Conservation (phyloP, 805 yeast species). For the Ogataea nakhonphanomensis region DNA sequence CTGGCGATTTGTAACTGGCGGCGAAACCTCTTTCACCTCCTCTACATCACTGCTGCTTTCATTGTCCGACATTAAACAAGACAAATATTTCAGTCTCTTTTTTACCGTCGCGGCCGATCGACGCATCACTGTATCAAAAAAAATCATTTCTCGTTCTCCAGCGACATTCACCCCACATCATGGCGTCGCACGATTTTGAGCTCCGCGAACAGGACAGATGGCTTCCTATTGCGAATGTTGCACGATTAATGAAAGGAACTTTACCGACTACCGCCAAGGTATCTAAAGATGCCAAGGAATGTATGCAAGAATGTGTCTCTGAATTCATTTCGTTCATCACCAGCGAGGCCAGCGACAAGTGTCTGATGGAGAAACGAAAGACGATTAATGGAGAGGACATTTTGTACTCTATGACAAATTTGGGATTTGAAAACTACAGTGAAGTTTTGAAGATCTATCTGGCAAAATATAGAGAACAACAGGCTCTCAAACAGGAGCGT, state of each 20-base stretch:
- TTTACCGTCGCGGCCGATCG: constrained; percentile 4
- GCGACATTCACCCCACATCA: constrained; percentile 8
- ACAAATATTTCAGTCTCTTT: background rate
- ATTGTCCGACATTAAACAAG: constrained; percentile 4
- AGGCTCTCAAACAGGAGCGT: constrained; percentile 65
- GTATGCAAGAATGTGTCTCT: constrained; percentile 60
- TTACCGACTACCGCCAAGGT: constrained; percentile 71
- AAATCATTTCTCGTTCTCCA: constrained; percentile 1
- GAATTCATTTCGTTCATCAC: constrained; percentile 69
- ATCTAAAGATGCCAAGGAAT: constrained; percentile 75
- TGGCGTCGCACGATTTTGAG: constrained; percentile 39
- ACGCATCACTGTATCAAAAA: constrained; percentile 1
- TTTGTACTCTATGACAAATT: constrained; percentile 56
- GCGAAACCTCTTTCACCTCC: constrained; percentile 8
- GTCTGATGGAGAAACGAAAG: constrained; percentile 61
- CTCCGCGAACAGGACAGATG: constrained; percentile 58
- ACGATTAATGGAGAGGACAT: constrained; percentile 72
- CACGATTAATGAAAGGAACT: constrained; percentile 74
- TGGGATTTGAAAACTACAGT: constrained; percentile 68
- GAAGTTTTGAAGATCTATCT: constrained; percentile 65
- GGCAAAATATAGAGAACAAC: constrained; percentile 70
- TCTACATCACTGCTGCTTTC: constrained; percentile 3
- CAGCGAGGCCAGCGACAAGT: constrained; percentile 61
- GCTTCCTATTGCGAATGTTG: constrained; percentile 63
- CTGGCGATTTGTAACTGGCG: constrained; percentile 8